Evolutionary conservation across 768 basidiomycete species (phyloP), one percentile per base, ranked within the genome.

Genomic region (Naganishia vaughanmartiniae): DNA sequence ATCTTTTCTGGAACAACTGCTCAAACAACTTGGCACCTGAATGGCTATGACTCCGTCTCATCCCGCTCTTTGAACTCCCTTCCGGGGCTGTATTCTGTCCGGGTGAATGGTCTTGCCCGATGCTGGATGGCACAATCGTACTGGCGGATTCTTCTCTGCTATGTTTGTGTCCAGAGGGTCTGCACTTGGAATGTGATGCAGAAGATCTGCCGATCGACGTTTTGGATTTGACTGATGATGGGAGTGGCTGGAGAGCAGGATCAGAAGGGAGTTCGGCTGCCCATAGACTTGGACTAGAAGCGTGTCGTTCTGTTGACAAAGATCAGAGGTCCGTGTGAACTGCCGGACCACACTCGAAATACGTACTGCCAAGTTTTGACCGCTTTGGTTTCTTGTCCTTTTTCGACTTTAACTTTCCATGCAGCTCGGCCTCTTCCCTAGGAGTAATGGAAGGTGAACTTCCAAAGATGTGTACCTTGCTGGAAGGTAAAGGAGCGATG

Each of bases 21-120:
- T 65, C 63, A 33, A 70, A 70, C 60, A 70, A 30, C 54, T 65
- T 65, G 33, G 69, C 69, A 14, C 60, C 58, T 9, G 69, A 70
- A 30, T 54, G 46, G 55, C 69, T 70, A 30, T 65, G 69, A 51
- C 45, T 54, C n/a, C 69, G 39, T 24, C 45, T 51, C 58, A 65
- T 54, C 7, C 33, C 60, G 28, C 58, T 36, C 42, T 48, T 70
- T 19, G 17, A 15, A 42, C 15, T 42, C 9, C 17, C 2, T 42
- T 53, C 53, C 6, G 42, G 26, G 15, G 24, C 60, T 28, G 11
- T 65, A 12, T 5, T 39, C 33, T 26, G 45, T 30, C 4, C n/a
- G n/a, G 46, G 12, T 17, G 39, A 42, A 54, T 3, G 31, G 4
- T 31, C 11, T 1, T 24, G 34, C 42, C 34, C 31, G 15, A 45